phyloP scores from a whole-genome alignment of 2,329 filamentous ascomycete genomes.

The Talaromyces sp. region DNA sequence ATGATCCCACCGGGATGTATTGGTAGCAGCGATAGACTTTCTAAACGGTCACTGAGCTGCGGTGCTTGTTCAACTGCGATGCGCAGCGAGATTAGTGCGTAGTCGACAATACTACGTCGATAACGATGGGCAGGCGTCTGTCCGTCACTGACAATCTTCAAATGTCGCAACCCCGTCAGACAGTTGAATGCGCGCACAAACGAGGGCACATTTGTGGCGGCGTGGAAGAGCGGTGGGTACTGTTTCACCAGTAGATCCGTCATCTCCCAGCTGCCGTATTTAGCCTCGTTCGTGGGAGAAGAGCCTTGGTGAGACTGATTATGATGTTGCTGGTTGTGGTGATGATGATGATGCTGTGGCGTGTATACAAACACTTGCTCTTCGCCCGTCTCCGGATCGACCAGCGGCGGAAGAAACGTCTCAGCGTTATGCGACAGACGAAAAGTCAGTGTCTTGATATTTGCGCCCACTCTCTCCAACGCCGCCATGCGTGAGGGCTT shows the following conservation, averaged over 20 bases:
- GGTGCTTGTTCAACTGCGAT: slow-evolving; percentile 74
- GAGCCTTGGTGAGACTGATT: slow-evolving; percentile 23
- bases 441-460: slow-evolving; percentile 75
- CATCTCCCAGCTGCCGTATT: slow-evolving; percentile 74
- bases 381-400: slow-evolving; percentile 69
- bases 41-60: slow-evolving; percentile 51
- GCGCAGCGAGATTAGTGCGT: slow-evolving; percentile 78
- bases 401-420: slow-evolving; percentile 77
- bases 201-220: slow-evolving; percentile 77
- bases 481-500: slow-evolving; percentile 67
- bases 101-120: slow-evolving; percentile 74
- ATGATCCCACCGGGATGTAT: slow-evolving; percentile 71
- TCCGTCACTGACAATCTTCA: slow-evolving; percentile 71
- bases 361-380: slow-evolving; percentile 79
- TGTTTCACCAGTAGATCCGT: slow-evolving; percentile 78
- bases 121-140: slow-evolving; percentile 65
- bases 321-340: slow-evolving; percentile 19
- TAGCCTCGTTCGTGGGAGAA: slow-evolving; percentile 43
- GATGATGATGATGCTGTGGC: slow-evolving; percentile 48
- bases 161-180: slow-evolving; percentile 64
- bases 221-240: slow-evolving; percentile 84
- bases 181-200: slow-evolving; percentile 71
- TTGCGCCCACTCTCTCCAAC: slow-evolving; percentile 69
- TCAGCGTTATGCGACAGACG: slow-evolving; percentile 68
- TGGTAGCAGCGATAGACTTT: slow-evolving; percentile 64